Evolutionary conservation across 1,139 yeast genomes (phyloP).

Genomic region (Debaryomycetaceae sp.): DNA sequence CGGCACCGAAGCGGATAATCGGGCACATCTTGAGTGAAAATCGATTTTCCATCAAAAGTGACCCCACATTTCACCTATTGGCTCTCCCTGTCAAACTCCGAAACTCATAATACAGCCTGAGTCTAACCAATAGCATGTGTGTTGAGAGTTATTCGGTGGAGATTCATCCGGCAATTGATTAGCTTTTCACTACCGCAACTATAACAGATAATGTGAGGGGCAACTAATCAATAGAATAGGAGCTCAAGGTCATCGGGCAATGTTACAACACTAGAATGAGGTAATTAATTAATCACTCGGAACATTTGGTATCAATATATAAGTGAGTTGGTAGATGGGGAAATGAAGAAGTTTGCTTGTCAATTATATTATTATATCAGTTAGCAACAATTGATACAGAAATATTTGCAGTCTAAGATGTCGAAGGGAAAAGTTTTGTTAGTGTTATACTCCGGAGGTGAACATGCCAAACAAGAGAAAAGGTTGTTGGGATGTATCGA

Average conservation of each 20-base stretch:
- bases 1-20: background rate
- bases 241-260: background rate
- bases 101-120: background rate
- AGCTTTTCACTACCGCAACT: background rate
- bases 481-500: slow-evolving; percentile 68
- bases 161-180: background rate
- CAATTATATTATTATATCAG: background rate
- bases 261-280: background rate
- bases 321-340: background rate
- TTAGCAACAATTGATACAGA: background rate
- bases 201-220: background rate
- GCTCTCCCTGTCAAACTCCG: background rate
- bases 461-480: slow-evolving; percentile 59
- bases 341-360: too few species aligned
- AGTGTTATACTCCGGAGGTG: slow-evolving; percentile 53
- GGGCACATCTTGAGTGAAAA: background rate
- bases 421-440: slow-evolving; percentile 44
- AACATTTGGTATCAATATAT: background rate
- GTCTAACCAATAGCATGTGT: background rate
- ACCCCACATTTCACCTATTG: background rate
- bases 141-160: background rate
- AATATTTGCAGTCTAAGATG: slow-evolving; percentile 18
- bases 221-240: background rate
- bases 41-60: background rate
- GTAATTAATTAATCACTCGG: background rate